Evolutionary conservation across 495 filamentous ascomycete species (phyloP).

Genomic region (Eremomyces bilateralis): DNA sequence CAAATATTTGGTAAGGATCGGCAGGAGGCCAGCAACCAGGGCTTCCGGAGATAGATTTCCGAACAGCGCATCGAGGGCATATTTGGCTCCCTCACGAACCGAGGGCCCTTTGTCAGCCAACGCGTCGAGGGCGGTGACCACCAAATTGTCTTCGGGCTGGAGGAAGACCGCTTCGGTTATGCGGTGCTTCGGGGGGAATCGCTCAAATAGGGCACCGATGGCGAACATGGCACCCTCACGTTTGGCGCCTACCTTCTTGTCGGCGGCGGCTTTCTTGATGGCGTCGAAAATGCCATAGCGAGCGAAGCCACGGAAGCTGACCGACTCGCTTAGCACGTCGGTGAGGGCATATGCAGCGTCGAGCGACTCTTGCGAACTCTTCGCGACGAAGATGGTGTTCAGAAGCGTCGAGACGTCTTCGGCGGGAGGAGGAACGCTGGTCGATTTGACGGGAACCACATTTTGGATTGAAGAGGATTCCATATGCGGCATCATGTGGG

Average conservation of each 20-base stretch:
- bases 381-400: slow-evolving; percentile 52
- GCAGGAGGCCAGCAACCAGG: slow-evolving; percentile 56
- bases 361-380: slow-evolving; percentile 68
- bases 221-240: slow-evolving; percentile 91
- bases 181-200: slow-evolving; percentile 54
- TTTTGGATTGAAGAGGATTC: slow-evolving; percentile 35
- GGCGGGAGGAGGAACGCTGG: slow-evolving; percentile 32
- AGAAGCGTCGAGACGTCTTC: slow-evolving; percentile 56
- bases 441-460: slow-evolving; percentile 38
- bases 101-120: slow-evolving; percentile 77
- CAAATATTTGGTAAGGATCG: slow-evolving; percentile 49
- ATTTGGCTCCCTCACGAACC: slow-evolving; percentile 79
- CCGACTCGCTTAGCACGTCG: slow-evolving; percentile 53
- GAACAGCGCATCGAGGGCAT: slow-evolving; percentile 82
- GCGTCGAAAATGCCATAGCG: slow-evolving; percentile 49
- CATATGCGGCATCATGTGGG: slow-evolving; percentile 57
- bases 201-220: slow-evolving; percentile 80
- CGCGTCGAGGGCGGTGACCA: slow-evolving; percentile 56
- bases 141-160: slow-evolving; percentile 51
- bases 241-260: slow-evolving; percentile 79
- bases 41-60: slow-evolving; percentile 56
- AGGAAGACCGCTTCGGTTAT: slow-evolving; percentile 65
- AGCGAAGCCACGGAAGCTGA: slow-evolving; percentile 53
- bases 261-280: slow-evolving; percentile 65
- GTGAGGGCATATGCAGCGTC: slow-evolving; percentile 70